Evolutionary conservation across 2,329 filamentous ascomycete genomes (phyloP).

Genomic region (Colletotrichum filicis): DNA sequence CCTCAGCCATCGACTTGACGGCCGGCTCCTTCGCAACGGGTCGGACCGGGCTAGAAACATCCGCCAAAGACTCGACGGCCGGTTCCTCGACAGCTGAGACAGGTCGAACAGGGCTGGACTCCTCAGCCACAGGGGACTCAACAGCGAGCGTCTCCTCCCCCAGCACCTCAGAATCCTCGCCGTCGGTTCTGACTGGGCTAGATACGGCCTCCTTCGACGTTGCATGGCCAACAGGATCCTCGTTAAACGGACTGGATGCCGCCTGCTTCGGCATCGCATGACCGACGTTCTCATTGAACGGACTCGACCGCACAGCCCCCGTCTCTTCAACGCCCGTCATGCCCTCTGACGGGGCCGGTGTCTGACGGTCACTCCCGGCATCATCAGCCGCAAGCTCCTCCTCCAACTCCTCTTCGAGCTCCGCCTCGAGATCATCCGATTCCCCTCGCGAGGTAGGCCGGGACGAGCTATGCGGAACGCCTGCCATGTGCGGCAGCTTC

Average conservation of each 20-base stretch:
- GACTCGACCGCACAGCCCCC: not conserved
- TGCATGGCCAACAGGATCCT: not conserved
- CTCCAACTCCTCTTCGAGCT: slow-evolving; percentile 27
- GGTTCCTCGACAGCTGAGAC: not conserved
- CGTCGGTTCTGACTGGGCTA: not conserved
- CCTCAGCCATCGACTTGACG: too few relatives aligned
- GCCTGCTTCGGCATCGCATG: not conserved
- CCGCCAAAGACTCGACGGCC: too few relatives aligned
- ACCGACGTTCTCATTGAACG: not conserved
- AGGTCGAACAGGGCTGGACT: not conserved
- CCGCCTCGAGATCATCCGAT: slow-evolving; percentile 19
- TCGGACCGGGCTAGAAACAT: not conserved
- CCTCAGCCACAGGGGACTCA: not conserved
- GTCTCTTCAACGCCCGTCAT: not conserved
- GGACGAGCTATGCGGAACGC: not conserved
- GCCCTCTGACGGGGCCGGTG: not conserved
- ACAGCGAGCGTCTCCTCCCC: not conserved
- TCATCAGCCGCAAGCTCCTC: slow-evolving; percentile 12
- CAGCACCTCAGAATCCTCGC: not conserved
- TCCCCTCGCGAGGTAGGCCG: slow-evolving; percentile 6
- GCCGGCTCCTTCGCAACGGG: not conserved
- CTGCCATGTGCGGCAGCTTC: not conserved
- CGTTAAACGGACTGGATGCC: not conserved
- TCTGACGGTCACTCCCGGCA: not conserved
- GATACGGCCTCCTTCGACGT: not conserved